Conservation (phyloP, 2,329 filamentous ascomycete species). For the Clarireedia hainanense region DNA sequence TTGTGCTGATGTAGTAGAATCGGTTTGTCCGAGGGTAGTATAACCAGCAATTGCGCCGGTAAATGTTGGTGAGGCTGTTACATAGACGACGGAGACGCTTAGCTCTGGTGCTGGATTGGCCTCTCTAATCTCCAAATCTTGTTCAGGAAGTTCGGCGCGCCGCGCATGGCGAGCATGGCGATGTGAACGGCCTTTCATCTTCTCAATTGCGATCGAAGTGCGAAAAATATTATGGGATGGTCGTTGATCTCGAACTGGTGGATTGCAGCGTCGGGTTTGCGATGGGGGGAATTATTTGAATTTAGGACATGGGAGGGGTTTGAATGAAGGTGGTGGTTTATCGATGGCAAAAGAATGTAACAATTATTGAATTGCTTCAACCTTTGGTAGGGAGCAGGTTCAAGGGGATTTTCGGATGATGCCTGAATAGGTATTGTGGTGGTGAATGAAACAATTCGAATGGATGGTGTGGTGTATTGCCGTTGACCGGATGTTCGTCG, state of each 20-base stretch:
- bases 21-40: conserved; percentile 30
- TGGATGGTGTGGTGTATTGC: not conserved
- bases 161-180: conserved; percentile 19
- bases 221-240: not conserved
- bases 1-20: conserved; percentile 7
- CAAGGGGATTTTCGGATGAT: no score
- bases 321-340: not conserved
- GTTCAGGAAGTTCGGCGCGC: conserved; percentile 12
- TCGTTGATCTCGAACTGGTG: not conserved
- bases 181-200: conserved; percentile 23
- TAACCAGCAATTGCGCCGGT: conserved; percentile 41
- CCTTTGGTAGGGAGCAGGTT: not conserved
- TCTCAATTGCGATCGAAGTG: not conserved
- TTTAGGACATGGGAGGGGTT: not conserved
- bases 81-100: conserved; percentile 39
- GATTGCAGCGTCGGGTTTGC: not conserved
- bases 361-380: not conserved
- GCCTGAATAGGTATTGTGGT: no score
- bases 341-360: not conserved
- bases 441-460: no score
- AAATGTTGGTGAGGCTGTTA: conserved; percentile 45
- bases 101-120: conserved; percentile 20
- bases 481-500: not conserved
- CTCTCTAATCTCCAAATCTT: conserved; percentile 7
- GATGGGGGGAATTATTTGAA: not conserved